Conservation (phyloP, 352 stramenopile genomes). For the Pythium dissotocum region DNA sequence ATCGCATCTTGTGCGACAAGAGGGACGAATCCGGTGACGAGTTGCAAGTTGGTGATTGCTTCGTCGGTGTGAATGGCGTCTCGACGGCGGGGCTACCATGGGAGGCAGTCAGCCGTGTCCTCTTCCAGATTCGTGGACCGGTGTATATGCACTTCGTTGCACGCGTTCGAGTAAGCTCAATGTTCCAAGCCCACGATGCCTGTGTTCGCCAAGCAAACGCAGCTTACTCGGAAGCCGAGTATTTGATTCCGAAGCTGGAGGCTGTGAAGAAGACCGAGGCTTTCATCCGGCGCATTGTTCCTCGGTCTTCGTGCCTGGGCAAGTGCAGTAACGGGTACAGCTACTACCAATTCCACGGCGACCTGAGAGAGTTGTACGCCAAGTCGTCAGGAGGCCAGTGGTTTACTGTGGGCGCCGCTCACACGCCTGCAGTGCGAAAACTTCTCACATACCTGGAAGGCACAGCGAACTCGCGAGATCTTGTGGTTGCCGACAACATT, state of each 20-base stretch:
- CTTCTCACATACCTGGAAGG: constrained; percentile 60
- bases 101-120: constrained; percentile 13
- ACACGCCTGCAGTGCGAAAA: constrained; percentile 31
- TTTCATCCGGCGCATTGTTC: constrained; percentile 64
- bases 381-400: constrained; percentile 51
- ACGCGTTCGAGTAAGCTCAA: constrained; percentile 25
- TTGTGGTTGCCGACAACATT: constrained; percentile 18
- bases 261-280: constrained; percentile 53
- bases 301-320: constrained; percentile 57
- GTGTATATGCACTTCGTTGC: constrained; percentile 56
- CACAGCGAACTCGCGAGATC: not conserved
- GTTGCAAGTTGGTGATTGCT: constrained; percentile 42
- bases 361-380: constrained; percentile 55
- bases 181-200: constrained; percentile 53
- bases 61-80: constrained; percentile 69
- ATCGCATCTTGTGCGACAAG: not conserved
- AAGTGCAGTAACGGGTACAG: constrained; percentile 50
- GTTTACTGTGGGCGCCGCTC: constrained; percentile 32
- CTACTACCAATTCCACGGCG: constrained; percentile 72
- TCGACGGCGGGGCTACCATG: constrained; percentile 30
- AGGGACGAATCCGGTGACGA: not conserved
- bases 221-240: constrained; percentile 62
- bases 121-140: constrained; percentile 24
- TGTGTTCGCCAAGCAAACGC: constrained; percentile 65
- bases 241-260: constrained; percentile 47